A percentile compares a stretch with the other conserved stretches of the same genome.
phyloP scores from a whole-genome alignment of 2,329 filamentous ascomycete species.

The Arthroderma sp. region DNA sequence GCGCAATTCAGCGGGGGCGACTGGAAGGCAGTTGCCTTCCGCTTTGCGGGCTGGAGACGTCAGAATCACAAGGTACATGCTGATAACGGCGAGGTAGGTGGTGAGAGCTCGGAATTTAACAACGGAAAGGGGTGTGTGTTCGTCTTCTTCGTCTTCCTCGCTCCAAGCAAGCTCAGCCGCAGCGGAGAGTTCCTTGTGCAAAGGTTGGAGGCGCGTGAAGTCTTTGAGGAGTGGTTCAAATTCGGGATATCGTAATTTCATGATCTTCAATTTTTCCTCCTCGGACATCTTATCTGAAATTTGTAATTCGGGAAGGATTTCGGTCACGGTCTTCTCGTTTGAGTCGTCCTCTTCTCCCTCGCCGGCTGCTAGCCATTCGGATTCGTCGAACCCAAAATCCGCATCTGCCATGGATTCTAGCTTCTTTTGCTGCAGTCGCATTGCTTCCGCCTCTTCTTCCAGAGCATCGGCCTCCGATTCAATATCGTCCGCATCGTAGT shows the following conservation, averaged over 20 bases:
- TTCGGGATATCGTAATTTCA: constrained; percentile 78
- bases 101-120: constrained; percentile 69
- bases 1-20: constrained; percentile 66
- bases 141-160: constrained; percentile 18
- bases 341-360: constrained; percentile 36
- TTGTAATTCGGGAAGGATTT: constrained; percentile 72
- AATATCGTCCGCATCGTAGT: constrained; percentile 76
- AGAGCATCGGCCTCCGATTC: constrained; percentile 62
- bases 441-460: constrained; percentile 84
- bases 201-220: constrained; percentile 54
- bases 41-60: constrained; percentile 59
- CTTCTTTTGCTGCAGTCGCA: constrained; percentile 80
- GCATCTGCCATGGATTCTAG: constrained; percentile 76
- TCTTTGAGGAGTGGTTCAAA: constrained; percentile 78
- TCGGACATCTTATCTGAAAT: constrained; percentile 66
- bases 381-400: constrained; percentile 86
- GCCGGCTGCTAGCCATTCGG: constrained; percentile 60
- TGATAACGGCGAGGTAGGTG: constrained; percentile 73
- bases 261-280: constrained; percentile 60
- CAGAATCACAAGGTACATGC: constrained; percentile 91
- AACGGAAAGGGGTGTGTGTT: constrained; percentile 38
- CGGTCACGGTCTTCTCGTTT: constrained; percentile 54
- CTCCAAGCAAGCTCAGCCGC: constrained; percentile 46
- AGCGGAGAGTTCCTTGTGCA: constrained; percentile 45
- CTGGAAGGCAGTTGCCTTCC: constrained; percentile 41